Evolutionary conservation across 495 filamentous ascomycete genomes (phyloP).

Genomic region (Aspergillus diversus): DNA sequence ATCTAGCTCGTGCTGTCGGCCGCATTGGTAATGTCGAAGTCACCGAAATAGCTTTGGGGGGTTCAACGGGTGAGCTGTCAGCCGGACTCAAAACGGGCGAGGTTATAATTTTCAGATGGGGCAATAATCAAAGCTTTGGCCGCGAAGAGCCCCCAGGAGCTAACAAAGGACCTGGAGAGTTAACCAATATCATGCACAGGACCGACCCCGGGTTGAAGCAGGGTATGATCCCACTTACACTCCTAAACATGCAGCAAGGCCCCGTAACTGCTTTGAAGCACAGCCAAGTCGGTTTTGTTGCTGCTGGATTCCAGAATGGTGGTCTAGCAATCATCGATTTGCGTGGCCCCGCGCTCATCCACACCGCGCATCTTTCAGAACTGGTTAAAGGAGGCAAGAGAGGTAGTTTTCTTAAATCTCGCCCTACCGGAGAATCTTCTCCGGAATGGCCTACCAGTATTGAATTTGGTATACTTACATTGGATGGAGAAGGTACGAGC

Average conservation of each 20-base stretch:
- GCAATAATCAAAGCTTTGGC: slow-evolving; percentile 66
- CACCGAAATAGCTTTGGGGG: slow-evolving; percentile 72
- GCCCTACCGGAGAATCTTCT: slow-evolving; percentile 46
- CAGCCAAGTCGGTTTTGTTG: slow-evolving; percentile 90
- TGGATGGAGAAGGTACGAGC: slow-evolving; percentile 76
- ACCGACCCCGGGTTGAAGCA: slow-evolving; percentile 80
- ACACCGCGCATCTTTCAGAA: slow-evolving; percentile 66
- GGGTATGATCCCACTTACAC: slow-evolving; percentile 76
- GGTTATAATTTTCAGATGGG: slow-evolving; percentile 87
- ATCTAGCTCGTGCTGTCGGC: slow-evolving; percentile 80
- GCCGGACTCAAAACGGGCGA: slow-evolving; percentile 82
- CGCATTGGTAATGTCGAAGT: slow-evolving; percentile 78
- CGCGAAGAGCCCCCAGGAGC: slow-evolving; percentile 59
- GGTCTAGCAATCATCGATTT: slow-evolving; percentile 81
- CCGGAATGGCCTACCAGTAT: slow-evolving; percentile 75
- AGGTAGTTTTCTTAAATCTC: slow-evolving; percentile 63
- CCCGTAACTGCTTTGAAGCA: slow-evolving; percentile 76
- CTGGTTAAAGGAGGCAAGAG: slow-evolving; percentile 71
- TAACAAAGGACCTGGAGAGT: slow-evolving; percentile 53
- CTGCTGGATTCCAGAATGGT: slow-evolving; percentile 80
- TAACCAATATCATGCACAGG: slow-evolving; percentile 74
- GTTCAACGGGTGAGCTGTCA: slow-evolving; percentile 80
- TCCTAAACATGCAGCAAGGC: slow-evolving; percentile 82
- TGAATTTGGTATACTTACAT: slow-evolving; percentile 91
- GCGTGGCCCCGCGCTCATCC: slow-evolving; percentile 86